Conservation (phyloP, 495 filamentous ascomycete genomes). For the Hypoxylon perforatum region DNA sequence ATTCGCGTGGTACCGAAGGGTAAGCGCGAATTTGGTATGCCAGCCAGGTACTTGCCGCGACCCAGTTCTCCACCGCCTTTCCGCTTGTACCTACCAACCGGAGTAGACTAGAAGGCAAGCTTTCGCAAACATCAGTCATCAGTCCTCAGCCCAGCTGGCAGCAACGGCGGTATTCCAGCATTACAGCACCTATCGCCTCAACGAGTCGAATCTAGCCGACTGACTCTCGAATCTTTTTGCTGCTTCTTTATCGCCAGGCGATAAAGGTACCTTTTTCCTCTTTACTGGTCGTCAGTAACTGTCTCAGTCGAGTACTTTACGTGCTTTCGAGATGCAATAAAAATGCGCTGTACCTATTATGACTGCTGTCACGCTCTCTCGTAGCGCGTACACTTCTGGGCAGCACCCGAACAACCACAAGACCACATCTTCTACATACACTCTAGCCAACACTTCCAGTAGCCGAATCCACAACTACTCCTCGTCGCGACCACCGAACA, state of each 20-base stretch:
- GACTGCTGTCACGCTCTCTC: conserved; percentile 36
- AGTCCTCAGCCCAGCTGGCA: too few species aligned
- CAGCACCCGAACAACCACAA: conserved; percentile 23
- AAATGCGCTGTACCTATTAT: conserved; percentile 33
- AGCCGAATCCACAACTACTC: conserved; percentile 8
- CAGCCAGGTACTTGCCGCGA: background rate
- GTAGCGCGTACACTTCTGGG: conserved; percentile 36
- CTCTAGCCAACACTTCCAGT: background rate
- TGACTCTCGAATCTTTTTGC: conserved; percentile 16
- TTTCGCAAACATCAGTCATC: conserved; percentile 37
- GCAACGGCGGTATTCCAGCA: background rate
- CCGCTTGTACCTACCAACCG: conserved; percentile 37
- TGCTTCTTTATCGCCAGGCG: too few species aligned
- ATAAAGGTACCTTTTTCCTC: too few species aligned
- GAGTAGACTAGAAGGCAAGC: conserved; percentile 29
- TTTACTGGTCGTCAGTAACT: background rate
- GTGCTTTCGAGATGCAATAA: conserved; percentile 21
- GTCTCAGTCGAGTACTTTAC: background rate
- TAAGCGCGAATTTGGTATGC: background rate
- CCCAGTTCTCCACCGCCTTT: conserved; percentile 28
- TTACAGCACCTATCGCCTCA: conserved; percentile 19
- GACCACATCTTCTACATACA: conserved; percentile 26
- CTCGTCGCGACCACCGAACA: conserved; percentile 10
- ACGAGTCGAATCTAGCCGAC: conserved; percentile 5
- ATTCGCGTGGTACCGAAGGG: too few species aligned